Base-by-base conservation (phyloP, 345 rosid species). In the Camelina neglecta region DNA sequence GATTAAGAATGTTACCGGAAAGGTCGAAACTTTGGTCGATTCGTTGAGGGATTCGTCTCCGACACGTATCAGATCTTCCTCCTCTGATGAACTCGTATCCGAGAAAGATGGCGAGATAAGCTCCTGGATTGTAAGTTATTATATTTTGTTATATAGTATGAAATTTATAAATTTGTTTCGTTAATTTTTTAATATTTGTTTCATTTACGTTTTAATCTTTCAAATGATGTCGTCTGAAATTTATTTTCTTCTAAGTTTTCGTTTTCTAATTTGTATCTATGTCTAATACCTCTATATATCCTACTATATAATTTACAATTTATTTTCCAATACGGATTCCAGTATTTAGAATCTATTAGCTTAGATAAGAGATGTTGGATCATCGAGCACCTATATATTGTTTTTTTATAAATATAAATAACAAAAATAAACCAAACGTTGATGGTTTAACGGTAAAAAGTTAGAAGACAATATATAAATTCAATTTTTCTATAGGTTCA, bases 1-100 rank as follows among this genome's bases (percentile, higher is more conserved):
- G 31, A 83, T 24, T 2, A 74, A 31, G 57, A 47, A 23, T 2
- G 65, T 6, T 24, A 67, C 71, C 5, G 60, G 76, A 16, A 87
- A 83, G 71, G 74, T 77, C 51, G 82, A 81, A 73, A 73, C 86
- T 36, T 90, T 87, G 93, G 81, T 92, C 8, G 88, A 89, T 71
- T 90, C 93, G 1, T 81, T 92, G 89, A 86, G 90, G 79, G 87
- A 89, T 56, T 86, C 89, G 54, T 94, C 98, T 1, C 96, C 98
- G 16, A 76, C 93, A 31, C 93, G 88, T 35, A 38, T 67, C 72
- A 85, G 80, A 74, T 73, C 94, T 29, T 61, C 65, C n/a, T 23
- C 42, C 8, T 45, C 75, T 2, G 74, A 81, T 69, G 70, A 39
- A 41, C 31, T 73, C 41, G 20, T 48, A 7, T 72, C 81, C 0